These are phyloP conservation scores for Cystofilobasidium bisporidii DNA, from an alignment of 768 basidiomycete species.

Conservation along the genomic window DNA sequence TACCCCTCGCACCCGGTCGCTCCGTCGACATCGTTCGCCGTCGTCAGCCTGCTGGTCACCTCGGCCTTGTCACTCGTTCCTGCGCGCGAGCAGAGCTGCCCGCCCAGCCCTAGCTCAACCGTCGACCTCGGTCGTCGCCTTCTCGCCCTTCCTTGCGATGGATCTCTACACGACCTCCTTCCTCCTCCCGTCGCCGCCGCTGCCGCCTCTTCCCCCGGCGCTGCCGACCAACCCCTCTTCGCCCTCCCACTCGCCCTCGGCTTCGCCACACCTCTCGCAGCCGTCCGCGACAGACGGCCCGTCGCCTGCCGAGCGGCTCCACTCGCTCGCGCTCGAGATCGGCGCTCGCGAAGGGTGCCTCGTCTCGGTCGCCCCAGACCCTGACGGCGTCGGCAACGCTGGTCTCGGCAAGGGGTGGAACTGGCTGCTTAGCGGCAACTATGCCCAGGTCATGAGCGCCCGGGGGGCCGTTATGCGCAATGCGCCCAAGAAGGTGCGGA, in stretches of 20 bases:
- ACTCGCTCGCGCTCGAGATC: conserved; percentile 67
- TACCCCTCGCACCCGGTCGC: too few species aligned
- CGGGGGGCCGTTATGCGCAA: conserved; percentile 82
- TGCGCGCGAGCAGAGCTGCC: too few species aligned
- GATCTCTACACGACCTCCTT: conserved; percentile 93
- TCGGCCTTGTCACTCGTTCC: too few species aligned
- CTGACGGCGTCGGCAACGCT: conserved; percentile 22
- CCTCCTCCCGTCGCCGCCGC: conserved; percentile 35
- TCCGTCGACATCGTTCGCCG: too few species aligned
- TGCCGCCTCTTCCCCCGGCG: conserved; percentile 22
- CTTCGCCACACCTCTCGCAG: conserved; percentile 16
- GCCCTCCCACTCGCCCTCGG: conserved; percentile 25
- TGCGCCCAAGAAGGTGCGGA: conserved; percentile 70
- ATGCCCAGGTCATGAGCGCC: conserved; percentile 85
- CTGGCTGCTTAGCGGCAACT: conserved; percentile 79
- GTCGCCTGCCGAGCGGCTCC: conserved; percentile 57
- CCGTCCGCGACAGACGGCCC: conserved; percentile 31
- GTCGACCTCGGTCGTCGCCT: too few species aligned
- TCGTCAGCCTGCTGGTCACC: too few species aligned
- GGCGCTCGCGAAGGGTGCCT: conserved; percentile 74
- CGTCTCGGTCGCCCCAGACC: conserved; percentile 59
- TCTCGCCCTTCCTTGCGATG: conserved; percentile 53
- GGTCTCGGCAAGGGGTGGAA: conserved; percentile 47
- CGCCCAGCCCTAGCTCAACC: too few species aligned
- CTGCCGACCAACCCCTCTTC: conserved; percentile 28